phyloP scores from a whole-genome alignment of 768 basidiomycete genomes.

The Agaricus subrufescens region DNA sequence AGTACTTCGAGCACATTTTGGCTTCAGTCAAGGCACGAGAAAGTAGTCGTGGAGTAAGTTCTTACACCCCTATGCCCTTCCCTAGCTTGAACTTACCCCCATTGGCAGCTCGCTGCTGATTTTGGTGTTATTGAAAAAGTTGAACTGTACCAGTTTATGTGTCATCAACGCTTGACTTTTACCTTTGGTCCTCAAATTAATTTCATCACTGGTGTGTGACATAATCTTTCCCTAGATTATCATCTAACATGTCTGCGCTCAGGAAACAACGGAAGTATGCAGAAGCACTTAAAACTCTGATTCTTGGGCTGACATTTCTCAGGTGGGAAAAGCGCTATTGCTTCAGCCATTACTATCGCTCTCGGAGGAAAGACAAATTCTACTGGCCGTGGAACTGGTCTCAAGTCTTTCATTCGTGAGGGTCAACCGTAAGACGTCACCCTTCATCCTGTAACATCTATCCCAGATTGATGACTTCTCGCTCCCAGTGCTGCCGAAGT shows the following conservation, averaged over 20 bases:
- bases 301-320: not conserved
- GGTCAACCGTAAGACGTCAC: slow-evolving; percentile 59
- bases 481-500: slow-evolving; percentile 61
- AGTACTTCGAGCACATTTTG: slow-evolving; percentile 5
- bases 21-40: slow-evolving; percentile 5
- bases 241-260: not conserved
- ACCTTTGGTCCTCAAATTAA: slow-evolving; percentile 92
- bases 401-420: slow-evolving; percentile 83
- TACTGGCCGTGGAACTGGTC: slow-evolving; percentile 83
- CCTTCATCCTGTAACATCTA: not conserved
- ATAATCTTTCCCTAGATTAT: not conserved
- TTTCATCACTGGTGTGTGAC: slow-evolving; percentile 80
- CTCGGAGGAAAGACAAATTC: slow-evolving; percentile 90
- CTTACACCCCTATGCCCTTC: not conserved
- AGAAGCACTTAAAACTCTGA: not conserved
- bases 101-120: slow-evolving; percentile 69
- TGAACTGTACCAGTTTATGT: slow-evolving; percentile 94
- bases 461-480: not conserved
- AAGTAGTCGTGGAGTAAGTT: not conserved
- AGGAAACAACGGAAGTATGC: slow-evolving; percentile 92
- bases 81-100: not conserved
- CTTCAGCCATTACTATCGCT: slow-evolving; percentile 90
- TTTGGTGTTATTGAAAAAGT: slow-evolving; percentile 85
- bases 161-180: slow-evolving; percentile 81
- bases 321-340: slow-evolving; percentile 95